Conservation (phyloP, 2,329 filamentous ascomycete genomes). For the Colletotrichum sp. region DNA sequence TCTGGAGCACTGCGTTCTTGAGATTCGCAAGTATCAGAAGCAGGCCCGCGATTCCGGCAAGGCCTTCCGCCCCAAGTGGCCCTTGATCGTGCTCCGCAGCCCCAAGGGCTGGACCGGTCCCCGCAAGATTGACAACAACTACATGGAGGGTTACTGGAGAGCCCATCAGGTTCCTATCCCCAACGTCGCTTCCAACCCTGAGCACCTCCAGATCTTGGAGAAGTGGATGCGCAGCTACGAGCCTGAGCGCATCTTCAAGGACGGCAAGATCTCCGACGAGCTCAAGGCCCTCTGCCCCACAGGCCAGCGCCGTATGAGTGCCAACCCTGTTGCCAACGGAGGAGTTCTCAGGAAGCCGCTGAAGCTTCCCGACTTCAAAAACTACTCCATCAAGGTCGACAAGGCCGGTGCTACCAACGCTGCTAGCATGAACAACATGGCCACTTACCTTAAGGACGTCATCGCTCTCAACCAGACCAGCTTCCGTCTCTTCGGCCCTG, state of each 20-base stretch:
- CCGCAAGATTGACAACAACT: conserved; percentile 72
- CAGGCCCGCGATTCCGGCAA: conserved; percentile 73
- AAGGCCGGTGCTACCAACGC: conserved; percentile 61
- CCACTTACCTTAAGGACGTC: conserved; percentile 70
- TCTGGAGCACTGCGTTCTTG: conserved; percentile 72
- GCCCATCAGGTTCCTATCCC: conserved; percentile 80
- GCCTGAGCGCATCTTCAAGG: conserved; percentile 72
- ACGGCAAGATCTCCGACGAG: conserved; percentile 67
- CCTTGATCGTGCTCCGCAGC: conserved; percentile 78
- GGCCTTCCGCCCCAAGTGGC: conserved; percentile 75
- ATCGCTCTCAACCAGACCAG: conserved; percentile 67
- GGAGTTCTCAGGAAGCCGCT: conserved; percentile 72
- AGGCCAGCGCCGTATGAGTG: conserved; percentile 75
- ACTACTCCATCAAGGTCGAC: conserved; percentile 69
- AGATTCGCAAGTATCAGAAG: conserved; percentile 74
- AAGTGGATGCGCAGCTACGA: conserved; percentile 80
- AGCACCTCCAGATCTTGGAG: conserved; percentile 72
- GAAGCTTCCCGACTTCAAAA: conserved; percentile 71
- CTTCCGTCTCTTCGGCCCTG: conserved; percentile 80
- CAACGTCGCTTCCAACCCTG: conserved; percentile 68
- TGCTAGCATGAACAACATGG: conserved; percentile 75
- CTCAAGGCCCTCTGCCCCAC: conserved; percentile 69
- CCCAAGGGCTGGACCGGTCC: conserved; percentile 85
- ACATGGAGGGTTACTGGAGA: conserved; percentile 79
- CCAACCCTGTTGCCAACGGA: conserved; percentile 78